Base-by-base conservation (phyloP, 2,329 filamentous ascomycete genomes). In the Ophiostoma himal-ulmi region DNA sequence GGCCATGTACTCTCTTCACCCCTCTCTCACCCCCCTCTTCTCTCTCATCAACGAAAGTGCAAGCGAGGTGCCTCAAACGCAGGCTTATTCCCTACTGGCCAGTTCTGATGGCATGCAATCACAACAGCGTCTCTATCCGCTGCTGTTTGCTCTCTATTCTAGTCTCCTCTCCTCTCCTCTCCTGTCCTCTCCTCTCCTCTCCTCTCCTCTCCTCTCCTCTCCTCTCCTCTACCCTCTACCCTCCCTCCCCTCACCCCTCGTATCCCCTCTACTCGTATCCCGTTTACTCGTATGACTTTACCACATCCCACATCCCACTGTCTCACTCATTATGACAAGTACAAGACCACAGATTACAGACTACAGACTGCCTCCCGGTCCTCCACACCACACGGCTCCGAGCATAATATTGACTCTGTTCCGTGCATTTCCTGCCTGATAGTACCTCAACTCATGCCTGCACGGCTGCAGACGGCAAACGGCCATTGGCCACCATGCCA, bases 331-430 rank as follows among this genome's bases (percentile, higher is more conserved):
- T 30, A 30, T 30, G 30, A 30, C 30, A 30, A 30, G 30, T 30
- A 30, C 30, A 39, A 39, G 44, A 48, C 41, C 5, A 30, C 30
- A 30, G 30, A 30, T 3, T 39, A 8, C 37, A 30, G 4, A 30
- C 30, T 30, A 17, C 44, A 48, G 17, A 48, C 44, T 48, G 17
- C n/a, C 22, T 26, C 5, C 39, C 10, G 14, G 57, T 36, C 57
- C 57, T 20, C 57, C 57, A 64, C 57, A 34, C 26, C 57, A 64
- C 57, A 64, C 57, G 30, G 57, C 26, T 37, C 30, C 34, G 17
- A 17, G 14, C 60, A 65, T 65, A 65, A 65, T 65, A 65, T 65
- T 65, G 60, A 20, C 22, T 65, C 2, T 65, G 30, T 17, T 37
- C 26, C 34, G 26, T 17, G 3, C 26, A 36, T 11, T 11, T 26